phyloP scores from a whole-genome alignment of 83 land plant genomes.

The Diphasiastrum complanatum region DNA sequence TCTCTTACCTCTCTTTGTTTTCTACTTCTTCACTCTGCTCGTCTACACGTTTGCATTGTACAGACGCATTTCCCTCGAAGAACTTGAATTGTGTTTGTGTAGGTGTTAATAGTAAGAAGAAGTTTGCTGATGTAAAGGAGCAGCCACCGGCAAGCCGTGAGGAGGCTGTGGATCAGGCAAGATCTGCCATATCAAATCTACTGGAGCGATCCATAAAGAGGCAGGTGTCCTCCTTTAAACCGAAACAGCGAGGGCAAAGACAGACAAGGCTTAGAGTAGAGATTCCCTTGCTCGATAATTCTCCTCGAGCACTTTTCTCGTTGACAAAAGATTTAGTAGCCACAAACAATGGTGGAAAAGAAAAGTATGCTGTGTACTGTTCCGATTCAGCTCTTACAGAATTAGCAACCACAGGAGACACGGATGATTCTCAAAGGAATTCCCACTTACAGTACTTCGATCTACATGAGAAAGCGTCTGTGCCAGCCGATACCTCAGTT shows the following conservation, averaged over 20 bases:
- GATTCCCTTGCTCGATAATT: slow-evolving; percentile 75
- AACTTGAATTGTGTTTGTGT: too few relatives aligned
- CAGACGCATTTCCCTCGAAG: too few relatives aligned
- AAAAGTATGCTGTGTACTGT: slow-evolving; percentile 24
- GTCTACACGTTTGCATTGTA: too few relatives aligned
- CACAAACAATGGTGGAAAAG: slow-evolving; percentile 30
- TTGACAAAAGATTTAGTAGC: slow-evolving; percentile 50
- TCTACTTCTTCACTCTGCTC: too few relatives aligned
- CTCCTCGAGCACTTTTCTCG: slow-evolving; percentile 38
- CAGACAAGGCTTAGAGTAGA: slow-evolving; percentile 61
- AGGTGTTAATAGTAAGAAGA: too few relatives aligned
- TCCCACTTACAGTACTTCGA: neutral
- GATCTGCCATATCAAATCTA: slow-evolving; percentile 43
- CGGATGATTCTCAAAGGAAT: neutral
- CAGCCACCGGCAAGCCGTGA: slow-evolving; percentile 59
- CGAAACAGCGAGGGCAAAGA: slow-evolving; percentile 41
- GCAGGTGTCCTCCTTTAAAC: slow-evolving; percentile 32
- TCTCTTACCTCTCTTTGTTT: too few relatives aligned
- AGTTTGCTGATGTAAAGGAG: too few relatives aligned
- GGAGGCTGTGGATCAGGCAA: slow-evolving; percentile 68
- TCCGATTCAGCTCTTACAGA: neutral
- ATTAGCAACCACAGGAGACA: neutral
- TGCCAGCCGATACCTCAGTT: slow-evolving; percentile 37
- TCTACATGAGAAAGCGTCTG: neutral
- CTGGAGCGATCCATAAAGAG: slow-evolving; percentile 60